Percentiles rank a stretch among this genome's conserved stretches.
These are phyloP conservation scores for Aspergillus spinulosporus DNA, from an alignment of 2,329 filamentous ascomycete species.

Conservation along the genomic window DNA sequence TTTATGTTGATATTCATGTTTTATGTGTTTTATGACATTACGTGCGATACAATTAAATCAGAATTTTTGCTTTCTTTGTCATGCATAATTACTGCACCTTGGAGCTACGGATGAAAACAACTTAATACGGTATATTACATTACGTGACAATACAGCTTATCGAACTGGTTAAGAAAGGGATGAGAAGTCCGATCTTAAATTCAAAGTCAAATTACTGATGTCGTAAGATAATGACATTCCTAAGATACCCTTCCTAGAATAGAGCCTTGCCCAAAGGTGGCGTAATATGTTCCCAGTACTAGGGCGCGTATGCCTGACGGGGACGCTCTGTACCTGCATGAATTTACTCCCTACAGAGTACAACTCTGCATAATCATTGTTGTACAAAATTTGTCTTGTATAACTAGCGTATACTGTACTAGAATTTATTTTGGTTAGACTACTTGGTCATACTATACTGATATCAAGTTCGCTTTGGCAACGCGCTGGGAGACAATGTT, in stretches of 20 bases:
- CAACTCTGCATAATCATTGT: neutral
- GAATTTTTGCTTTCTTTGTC: constrained; percentile 1
- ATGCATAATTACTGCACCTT: too few relatives aligned
- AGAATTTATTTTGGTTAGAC: constrained; percentile 10
- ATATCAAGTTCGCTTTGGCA: constrained; percentile 17
- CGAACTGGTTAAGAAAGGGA: too few relatives aligned
- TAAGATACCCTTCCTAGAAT: too few relatives aligned
- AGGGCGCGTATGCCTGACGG: too few relatives aligned
- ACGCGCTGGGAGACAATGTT: constrained; percentile 14
- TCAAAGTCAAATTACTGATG: too few relatives aligned
- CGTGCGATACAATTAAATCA: neutral
- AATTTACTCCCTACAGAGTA: too few relatives aligned
- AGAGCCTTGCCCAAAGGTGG: too few relatives aligned
- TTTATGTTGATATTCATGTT: constrained; percentile 3
- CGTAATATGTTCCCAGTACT: too few relatives aligned
- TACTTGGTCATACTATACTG: constrained; percentile 19
- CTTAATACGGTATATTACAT: constrained; percentile 4
- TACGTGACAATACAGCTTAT: constrained; percentile 4
- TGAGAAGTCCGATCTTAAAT: too few relatives aligned
- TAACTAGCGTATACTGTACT: neutral
- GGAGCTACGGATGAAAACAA: neutral
- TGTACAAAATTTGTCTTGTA: neutral
- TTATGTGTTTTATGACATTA: constrained; percentile 2
- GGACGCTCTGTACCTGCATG: too few relatives aligned
- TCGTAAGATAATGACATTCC: too few relatives aligned